Evolutionary conservation across 371 early-diverging fungal genomes (phyloP).

Genomic region (Haplosporangium sp.): DNA sequence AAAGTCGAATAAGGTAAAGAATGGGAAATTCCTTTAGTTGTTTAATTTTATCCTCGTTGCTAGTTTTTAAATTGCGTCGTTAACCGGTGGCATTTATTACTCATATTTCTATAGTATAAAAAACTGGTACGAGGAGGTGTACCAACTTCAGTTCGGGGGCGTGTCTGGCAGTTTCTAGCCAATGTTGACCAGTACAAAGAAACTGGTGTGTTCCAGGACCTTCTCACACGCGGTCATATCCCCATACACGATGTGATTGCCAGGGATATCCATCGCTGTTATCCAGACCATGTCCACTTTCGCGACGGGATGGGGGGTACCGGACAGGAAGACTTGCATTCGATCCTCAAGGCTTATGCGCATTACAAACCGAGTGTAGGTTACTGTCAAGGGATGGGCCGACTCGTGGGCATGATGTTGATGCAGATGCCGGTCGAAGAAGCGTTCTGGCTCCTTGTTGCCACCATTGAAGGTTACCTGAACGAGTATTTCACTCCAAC

Average conservation of each 20-base stretch:
- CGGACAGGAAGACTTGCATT: conserved; percentile 77
- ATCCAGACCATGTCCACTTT: conserved; percentile 84
- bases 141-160: conserved; percentile 78
- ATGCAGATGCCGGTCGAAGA: conserved; percentile 90
- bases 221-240: conserved; percentile 42
- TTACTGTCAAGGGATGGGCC: conserved; percentile 98
- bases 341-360: conserved; percentile 87
- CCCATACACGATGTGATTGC: conserved; percentile 89
- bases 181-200: conserved; percentile 61
- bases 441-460: conserved; percentile 89
- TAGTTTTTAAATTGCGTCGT: neutral
- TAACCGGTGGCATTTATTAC: neutral
- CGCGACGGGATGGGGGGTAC: conserved; percentile 70
- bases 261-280: conserved; percentile 89
- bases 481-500: conserved; percentile 83
- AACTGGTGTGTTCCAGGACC: conserved; percentile 56
- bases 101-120: conserved; percentile 25
- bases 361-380: conserved; percentile 90
- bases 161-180: conserved; percentile 80
- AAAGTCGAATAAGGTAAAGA: conserved; percentile 36
- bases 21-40: neutral
- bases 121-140: conserved; percentile 80
- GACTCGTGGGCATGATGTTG: conserved; percentile 90
- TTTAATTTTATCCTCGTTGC: neutral
- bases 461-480: conserved; percentile 80